phyloP scores from a whole-genome alignment of 164 flowering plant genomes.

The Piper betle region DNA sequence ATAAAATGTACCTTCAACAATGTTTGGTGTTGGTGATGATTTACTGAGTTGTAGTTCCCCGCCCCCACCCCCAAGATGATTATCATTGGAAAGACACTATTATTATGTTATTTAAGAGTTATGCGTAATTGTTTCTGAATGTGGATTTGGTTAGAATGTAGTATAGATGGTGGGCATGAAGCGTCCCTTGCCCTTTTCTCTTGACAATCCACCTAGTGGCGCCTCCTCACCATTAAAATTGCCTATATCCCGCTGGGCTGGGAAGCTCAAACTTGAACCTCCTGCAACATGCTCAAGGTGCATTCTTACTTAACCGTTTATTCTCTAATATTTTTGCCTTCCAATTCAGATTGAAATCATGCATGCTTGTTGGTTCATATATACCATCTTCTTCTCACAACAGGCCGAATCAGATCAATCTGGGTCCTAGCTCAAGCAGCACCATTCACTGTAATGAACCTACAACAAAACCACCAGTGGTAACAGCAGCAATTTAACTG shows the following conservation, averaged over 20 bases:
- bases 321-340: neutral
- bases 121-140: neutral
- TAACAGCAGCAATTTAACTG: conserved; percentile 7
- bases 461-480: neutral
- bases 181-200: conserved; percentile 48
- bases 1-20: too few species aligned
- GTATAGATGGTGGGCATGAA: conserved; percentile 53
- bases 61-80: too few species aligned
- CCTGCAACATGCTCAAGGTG: conserved; percentile 1
- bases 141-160: conserved; percentile 23
- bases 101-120: too few species aligned
- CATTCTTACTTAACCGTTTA: too few species aligned
- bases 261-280: neutral
- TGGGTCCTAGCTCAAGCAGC: neutral
- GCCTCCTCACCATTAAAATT: conserved; percentile 24
- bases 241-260: neutral
- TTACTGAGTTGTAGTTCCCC: too few species aligned
- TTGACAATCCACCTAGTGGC: conserved; percentile 10
- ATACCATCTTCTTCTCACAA: neutral
- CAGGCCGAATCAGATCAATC: conserved; percentile 1
- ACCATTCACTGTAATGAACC: conserved; percentile 1
- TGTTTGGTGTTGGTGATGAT: too few species aligned
- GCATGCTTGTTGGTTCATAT: neutral
- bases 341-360: neutral
- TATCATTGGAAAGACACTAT: too few species aligned